phyloP scores from a whole-genome alignment of 192 early-diverging fungal species.

The Allomyces arbusculus region DNA sequence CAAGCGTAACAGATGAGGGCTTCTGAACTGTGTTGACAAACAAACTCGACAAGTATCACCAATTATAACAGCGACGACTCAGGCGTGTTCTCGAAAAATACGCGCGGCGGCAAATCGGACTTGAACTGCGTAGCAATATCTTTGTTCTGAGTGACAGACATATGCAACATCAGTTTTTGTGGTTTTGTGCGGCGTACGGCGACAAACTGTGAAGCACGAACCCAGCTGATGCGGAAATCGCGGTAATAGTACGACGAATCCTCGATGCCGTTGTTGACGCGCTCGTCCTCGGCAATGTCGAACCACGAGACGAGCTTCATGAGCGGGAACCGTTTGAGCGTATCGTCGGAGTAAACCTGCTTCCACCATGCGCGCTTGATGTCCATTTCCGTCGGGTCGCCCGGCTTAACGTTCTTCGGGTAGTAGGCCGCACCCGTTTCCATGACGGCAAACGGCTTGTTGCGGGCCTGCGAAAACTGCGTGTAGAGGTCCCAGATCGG shows the following conservation, averaged over 20 bases:
- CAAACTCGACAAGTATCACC: no score
- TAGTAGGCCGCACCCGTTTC: conserved; percentile 1
- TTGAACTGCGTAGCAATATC: no score
- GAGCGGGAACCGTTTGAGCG: not conserved
- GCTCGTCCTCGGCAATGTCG: not conserved
- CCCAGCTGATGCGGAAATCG: not conserved
- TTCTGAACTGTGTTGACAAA: no score
- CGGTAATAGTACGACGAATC: not conserved
- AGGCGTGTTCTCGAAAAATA: no score
- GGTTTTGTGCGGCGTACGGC: no score
- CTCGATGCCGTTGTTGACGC: not conserved
- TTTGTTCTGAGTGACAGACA: no score
- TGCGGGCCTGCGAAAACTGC: not conserved
- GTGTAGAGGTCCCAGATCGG: not conserved
- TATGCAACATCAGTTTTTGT: no score
- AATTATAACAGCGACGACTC: no score
- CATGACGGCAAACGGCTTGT: conserved; percentile 3
- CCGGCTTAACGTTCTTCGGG: not conserved
- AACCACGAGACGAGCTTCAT: not conserved
- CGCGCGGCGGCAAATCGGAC: no score
- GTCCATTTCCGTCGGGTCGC: not conserved
- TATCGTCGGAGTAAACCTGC: not conserved
- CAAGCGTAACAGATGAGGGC: no score
- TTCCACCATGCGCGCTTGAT: not conserved
- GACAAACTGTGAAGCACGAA: no score